phyloP scores from a whole-genome alignment of 495 filamentous ascomycete species.

The Talaromyces wortmannii region DNA sequence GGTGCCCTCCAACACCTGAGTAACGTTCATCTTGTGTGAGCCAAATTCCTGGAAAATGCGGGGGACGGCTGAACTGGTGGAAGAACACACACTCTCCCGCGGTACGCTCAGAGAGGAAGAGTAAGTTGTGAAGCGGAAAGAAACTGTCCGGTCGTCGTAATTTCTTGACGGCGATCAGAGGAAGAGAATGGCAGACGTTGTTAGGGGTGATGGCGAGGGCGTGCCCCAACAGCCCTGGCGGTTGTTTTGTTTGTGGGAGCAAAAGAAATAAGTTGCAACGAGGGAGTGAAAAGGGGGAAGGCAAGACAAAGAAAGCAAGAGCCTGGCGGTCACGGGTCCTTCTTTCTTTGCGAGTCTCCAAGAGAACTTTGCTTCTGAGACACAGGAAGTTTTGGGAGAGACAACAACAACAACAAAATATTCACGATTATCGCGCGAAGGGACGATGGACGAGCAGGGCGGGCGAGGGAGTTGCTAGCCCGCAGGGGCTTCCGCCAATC shows the following conservation, averaged over 20 bases:
- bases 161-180: too few relatives aligned
- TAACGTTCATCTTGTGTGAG: slow-evolving; percentile 60
- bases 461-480: neutral
- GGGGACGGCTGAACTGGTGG: neutral
- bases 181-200: too few relatives aligned
- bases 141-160: neutral
- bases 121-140: neutral
- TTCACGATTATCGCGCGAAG: too few relatives aligned
- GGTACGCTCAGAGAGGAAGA: neutral
- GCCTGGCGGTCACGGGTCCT: neutral
- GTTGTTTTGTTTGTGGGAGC: neutral
- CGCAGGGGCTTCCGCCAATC: neutral
- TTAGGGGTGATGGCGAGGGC: too few relatives aligned
- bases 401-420: too few relatives aligned
- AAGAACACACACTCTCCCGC: neutral
- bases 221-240: neutral
- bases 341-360: too few relatives aligned
- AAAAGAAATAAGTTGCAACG: neutral
- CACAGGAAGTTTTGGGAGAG: too few relatives aligned
- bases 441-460: too few relatives aligned
- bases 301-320: neutral
- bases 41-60: neutral
- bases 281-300: neutral
- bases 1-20: slow-evolving; percentile 84
- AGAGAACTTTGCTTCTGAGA: too few relatives aligned